Conservation (phyloP, 192 early-diverging fungal genomes). For the Irineochytrium annulatum region DNA sequence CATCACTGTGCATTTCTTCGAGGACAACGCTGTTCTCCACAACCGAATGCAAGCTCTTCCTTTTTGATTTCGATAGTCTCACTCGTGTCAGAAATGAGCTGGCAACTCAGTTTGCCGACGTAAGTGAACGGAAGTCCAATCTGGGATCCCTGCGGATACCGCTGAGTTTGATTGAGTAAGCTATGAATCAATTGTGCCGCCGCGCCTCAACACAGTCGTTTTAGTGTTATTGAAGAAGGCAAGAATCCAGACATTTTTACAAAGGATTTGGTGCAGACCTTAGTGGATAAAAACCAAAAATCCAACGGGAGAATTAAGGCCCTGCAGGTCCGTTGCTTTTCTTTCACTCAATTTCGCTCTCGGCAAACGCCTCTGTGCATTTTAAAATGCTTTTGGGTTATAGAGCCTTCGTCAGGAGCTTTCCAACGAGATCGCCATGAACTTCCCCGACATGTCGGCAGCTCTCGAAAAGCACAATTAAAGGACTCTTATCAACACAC, state of each 20-base stretch:
- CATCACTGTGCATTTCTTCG: too few species aligned
- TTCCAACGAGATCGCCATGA: neutral
- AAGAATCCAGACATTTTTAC: slow-evolving; percentile 31
- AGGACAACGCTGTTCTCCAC: too few species aligned
- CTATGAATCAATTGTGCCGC: neutral
- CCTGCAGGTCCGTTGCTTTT: slow-evolving; percentile 17
- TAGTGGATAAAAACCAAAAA: slow-evolving; percentile 50
- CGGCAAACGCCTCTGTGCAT: too few species aligned
- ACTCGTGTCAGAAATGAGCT: slow-evolving; percentile 1
- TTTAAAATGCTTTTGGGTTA: too few species aligned
- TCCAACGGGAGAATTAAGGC: slow-evolving; percentile 33
- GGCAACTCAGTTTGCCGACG: neutral
- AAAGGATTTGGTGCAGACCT: slow-evolving; percentile 26
- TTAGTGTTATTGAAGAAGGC: slow-evolving; percentile 34
- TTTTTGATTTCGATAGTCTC: neutral
- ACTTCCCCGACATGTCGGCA: neutral
- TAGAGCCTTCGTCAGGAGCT: neutral
- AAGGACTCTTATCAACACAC: too few species aligned
- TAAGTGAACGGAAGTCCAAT: neutral
- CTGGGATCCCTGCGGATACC: neutral
- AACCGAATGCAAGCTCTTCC: too few species aligned
- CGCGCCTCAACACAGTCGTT: neutral
- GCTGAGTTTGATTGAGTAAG: neutral
- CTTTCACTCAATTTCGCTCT: neutral
- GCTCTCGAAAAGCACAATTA: too few species aligned